These are phyloP conservation scores for Backusella parvicylindrica DNA, from an alignment of 192 early-diverging fungal species.

Conservation along the genomic window DNA sequence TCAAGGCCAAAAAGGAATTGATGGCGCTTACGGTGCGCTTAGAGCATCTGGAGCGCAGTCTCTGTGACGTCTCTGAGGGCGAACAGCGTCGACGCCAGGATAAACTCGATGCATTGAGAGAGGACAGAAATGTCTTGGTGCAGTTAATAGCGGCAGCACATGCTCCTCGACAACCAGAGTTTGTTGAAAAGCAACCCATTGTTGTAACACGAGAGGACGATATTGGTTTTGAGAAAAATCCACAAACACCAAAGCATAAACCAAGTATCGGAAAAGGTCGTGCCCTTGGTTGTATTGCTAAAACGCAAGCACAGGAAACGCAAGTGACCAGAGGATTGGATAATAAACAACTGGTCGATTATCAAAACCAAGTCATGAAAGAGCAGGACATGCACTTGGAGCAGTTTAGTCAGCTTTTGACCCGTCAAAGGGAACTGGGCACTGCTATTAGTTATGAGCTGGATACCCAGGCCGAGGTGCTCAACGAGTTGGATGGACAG, in stretches of 20 bases:
- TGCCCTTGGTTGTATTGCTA: slow-evolving; percentile 8
- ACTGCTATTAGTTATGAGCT: slow-evolving; percentile 83
- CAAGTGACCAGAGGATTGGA: slow-evolving; percentile 73
- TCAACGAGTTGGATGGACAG: slow-evolving; percentile 78
- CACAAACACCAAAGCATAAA: slow-evolving; percentile 13
- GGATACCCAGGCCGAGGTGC: slow-evolving; percentile 82
- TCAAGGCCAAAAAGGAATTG: slow-evolving; percentile 75
- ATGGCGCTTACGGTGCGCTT: slow-evolving; percentile 39
- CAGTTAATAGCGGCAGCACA: slow-evolving; percentile 50
- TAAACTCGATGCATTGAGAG: slow-evolving; percentile 66
- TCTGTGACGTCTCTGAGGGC: slow-evolving; percentile 59
- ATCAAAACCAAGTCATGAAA: slow-evolving; percentile 78
- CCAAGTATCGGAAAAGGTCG: slow-evolving; percentile 1
- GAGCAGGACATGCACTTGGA: slow-evolving; percentile 79
- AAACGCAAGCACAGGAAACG: slow-evolving; percentile 50
- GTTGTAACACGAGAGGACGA: not conserved
- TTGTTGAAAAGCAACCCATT: slow-evolving; percentile 15
- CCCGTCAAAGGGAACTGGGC: slow-evolving; percentile 84
- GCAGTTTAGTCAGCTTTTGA: slow-evolving; percentile 67
- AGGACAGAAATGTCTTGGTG: slow-evolving; percentile 61
- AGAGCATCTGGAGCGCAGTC: slow-evolving; percentile 46
- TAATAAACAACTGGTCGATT: slow-evolving; percentile 67
- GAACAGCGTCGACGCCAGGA: slow-evolving; percentile 77
- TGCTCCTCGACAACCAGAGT: slow-evolving; percentile 41
- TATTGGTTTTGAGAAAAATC: too few species aligned